Evolutionary conservation across 78 protist genomes (phyloP).

Genomic region (Dictyostelium capitatum): DNA sequence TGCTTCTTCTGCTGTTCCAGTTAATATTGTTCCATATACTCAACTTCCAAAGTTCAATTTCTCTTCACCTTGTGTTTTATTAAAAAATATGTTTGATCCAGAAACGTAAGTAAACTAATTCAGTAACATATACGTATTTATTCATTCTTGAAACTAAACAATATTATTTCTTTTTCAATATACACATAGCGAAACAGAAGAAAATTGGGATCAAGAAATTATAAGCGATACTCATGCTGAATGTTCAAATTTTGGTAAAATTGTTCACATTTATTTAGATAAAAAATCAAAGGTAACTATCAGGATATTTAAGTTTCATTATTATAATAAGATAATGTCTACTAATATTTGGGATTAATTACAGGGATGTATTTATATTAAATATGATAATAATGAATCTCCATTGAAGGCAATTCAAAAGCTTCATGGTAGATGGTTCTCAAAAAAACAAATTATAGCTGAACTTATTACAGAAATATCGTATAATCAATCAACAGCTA

Average conservation of each 20-base stretch:
- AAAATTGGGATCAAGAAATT: conserved; percentile 58
- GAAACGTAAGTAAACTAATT: conserved; percentile 7
- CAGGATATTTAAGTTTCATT: too few species aligned
- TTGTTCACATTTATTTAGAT: conserved; percentile 65
- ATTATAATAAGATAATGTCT: not conserved
- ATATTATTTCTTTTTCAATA: not conserved
- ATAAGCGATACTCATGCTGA: conserved; percentile 32
- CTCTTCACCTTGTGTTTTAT: conserved; percentile 19
- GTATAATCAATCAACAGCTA: not conserved
- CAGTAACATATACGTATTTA: not conserved
- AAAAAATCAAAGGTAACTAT: conserved; percentile 36
- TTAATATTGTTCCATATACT: not conserved
- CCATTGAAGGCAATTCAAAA: conserved; percentile 50
- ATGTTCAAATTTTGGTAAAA: conserved; percentile 59
- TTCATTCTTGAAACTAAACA: not conserved
- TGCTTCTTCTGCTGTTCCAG: not conserved
- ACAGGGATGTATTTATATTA: conserved; percentile 55
- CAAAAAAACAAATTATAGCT: conserved; percentile 40
- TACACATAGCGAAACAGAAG: conserved; percentile 35
- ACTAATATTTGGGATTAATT: not conserved
- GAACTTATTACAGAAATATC: conserved; percentile 48
- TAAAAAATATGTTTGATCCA: conserved; percentile 77
- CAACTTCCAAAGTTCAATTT: not conserved
- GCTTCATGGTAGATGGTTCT: conserved; percentile 71
- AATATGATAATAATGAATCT: conserved; percentile 30